Base-by-base conservation (phyloP, 2,329 filamentous ascomycete species). In the Sarocladium oryzae region DNA sequence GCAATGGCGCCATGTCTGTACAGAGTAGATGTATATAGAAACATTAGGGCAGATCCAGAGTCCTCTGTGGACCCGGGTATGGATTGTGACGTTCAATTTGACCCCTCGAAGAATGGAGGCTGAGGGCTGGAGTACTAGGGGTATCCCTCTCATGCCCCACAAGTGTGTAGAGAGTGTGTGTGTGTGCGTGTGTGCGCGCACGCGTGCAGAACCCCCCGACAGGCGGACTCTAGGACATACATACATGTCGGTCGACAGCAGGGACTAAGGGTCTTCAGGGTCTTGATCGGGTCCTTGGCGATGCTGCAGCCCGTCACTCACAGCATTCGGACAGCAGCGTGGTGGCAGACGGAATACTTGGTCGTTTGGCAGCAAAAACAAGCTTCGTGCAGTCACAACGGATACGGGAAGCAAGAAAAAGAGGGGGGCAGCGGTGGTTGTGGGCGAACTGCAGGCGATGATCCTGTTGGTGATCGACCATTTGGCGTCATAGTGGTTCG, bases 241-340 rank as follows among this genome's bases (percentile, higher is more conserved):
- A 26, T 26, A n/a, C n/a, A n/a, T n/a, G n/a, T n/a, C n/a, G n/a
- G 40, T 28, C 9, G 40, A 20, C 21, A 18, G 16, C 40, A 43
- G 26, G 26, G 20, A 13, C 4, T 24, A 33, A 48, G 43, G 43
- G 43, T 48, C 28, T 48, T 48, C 40, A 48, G 43, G 43, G 43
- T 48, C 43, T 21, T 33, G 40, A 45, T 11, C 10, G 37, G 3
- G 40, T 28, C 23, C 43, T 48, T 48, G 43, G 43, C 43, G 43
- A 13, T 20, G 16, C 43, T 26, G 10, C n/a, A 4, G 21, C 18
- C 28, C n/a, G 4, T 40, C n/a, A n/a, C n/a, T n/a, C n/a, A n/a
- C n/a, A n/a, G n/a, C n/a, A n/a, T n/a, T n/a, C n/a, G n/a, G n/a
- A n/a, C n/a, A n/a, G n/a, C n/a, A n/a, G n/a, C n/a, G n/a, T n/a